These are phyloP conservation scores for Myriangium duriaei DNA, from an alignment of 2,329 filamentous ascomycete genomes.

Conservation along the genomic window DNA sequence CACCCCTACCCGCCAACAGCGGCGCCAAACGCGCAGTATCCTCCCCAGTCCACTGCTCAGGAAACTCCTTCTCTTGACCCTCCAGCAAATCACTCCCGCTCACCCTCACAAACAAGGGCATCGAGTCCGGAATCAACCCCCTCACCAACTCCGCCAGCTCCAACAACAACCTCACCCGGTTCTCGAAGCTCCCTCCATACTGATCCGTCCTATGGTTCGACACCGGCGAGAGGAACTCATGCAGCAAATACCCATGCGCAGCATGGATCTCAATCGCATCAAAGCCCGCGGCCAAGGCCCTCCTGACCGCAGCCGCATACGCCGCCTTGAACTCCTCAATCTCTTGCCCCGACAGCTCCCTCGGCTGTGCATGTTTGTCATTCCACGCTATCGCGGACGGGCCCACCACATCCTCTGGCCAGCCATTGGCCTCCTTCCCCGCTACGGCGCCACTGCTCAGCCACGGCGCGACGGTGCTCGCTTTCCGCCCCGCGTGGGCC, in stretches of 20 bases:
- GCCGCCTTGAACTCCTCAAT: conserved; percentile 52
- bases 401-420: conserved; percentile 42
- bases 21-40: conserved; percentile 52
- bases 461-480: conserved; percentile 51
- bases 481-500: conserved; percentile 61
- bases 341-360: conserved; percentile 54
- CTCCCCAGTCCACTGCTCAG: conserved; percentile 54
- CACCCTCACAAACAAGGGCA: conserved; percentile 63
- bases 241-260: conserved; percentile 67
- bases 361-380: conserved; percentile 47
- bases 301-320: conserved; percentile 50
- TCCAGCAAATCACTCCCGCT: conserved; percentile 69
- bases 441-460: conserved; percentile 44
- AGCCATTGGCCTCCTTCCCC: conserved; percentile 36
- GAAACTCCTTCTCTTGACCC: conserved; percentile 35
- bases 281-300: conserved; percentile 46
- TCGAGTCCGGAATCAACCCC: conserved; percentile 48
- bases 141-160: conserved; percentile 55
- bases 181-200: conserved; percentile 60
- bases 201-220: conserved; percentile 56
- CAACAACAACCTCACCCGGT: conserved; percentile 54
- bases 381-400: conserved; percentile 51
- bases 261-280: conserved; percentile 72
- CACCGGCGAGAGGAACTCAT: conserved; percentile 55
- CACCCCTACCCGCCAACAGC: conserved; percentile 56